phyloP scores from a whole-genome alignment of 495 filamentous ascomycete species.

The Rhizodiscina lignyota region DNA sequence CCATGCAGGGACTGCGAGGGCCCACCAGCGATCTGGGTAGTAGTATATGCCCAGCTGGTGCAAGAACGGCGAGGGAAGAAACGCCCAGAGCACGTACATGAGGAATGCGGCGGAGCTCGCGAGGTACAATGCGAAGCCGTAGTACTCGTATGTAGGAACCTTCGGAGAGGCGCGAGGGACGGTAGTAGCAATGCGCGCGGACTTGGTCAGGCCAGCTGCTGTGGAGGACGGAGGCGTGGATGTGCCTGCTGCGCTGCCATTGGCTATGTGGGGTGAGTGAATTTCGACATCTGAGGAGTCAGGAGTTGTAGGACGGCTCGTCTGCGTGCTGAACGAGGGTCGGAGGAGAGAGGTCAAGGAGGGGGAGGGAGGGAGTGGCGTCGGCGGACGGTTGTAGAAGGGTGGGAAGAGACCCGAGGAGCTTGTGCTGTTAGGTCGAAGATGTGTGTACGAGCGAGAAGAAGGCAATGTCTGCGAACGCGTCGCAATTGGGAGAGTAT shows the following conservation, averaged over 20 bases:
- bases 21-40: constrained; percentile 97
- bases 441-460: constrained; percentile 18
- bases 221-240: constrained; percentile 39
- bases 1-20: constrained; percentile 75
- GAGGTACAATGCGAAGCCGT: constrained; percentile 92
- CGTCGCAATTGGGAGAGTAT: constrained; percentile 7
- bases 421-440: constrained; percentile 9
- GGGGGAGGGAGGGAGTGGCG: constrained; percentile 78
- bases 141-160: constrained; percentile 97
- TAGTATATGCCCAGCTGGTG: constrained; percentile 90
- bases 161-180: constrained; percentile 80
- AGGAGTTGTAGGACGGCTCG: constrained; percentile 79
- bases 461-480: constrained; percentile 11
- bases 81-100: constrained; percentile 88
- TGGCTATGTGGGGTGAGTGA: constrained; percentile 21
- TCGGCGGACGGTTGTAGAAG: constrained; percentile 31
- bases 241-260: constrained; percentile 13
- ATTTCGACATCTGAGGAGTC: constrained; percentile 75
- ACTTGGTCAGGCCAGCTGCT: constrained; percentile 42
- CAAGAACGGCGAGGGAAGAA: constrained; percentile 78
- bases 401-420: constrained; percentile 21
- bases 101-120: constrained; percentile 64
- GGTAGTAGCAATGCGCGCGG: constrained; percentile 46
- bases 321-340: constrained; percentile 43
- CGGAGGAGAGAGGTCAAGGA: constrained; percentile 91